Base-by-base conservation (phyloP, 129 eudicot genomes). In the Artemisia annua region DNA sequence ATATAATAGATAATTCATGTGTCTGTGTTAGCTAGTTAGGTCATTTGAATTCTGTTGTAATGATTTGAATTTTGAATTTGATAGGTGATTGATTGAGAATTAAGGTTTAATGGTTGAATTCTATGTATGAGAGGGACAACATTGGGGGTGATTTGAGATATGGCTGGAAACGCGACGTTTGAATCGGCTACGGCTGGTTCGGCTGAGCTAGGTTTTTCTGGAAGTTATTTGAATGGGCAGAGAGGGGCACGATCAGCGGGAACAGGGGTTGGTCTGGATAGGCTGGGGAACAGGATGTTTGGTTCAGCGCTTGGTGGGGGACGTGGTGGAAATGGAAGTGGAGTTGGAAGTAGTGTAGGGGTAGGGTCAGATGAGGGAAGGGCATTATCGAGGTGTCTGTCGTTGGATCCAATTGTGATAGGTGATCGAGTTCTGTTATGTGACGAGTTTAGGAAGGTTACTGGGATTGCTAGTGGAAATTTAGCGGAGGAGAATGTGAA, bases 111-210 rank as follows among this genome's bases (percentile, higher is more conserved):
- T 16, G 72, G 72, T 22, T 63, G 46, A 39, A 55, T 61, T 77
- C 11, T 11, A 61, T 69, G 11, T 35, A 62, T 22, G 75, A 52
- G 48, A 49, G 71, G 46, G 79, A 39, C 57, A 28, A 48, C 68
- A 48, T 14, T 62, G 15, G 26, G 39, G 61, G 46, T 68, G 75
- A 12, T 59, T 78, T 69, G 71, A 35, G 66, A 56, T 28, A 91
- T 91, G 97, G 90, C 87, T 56, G 97, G 96, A 69, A 84, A 76
- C 66, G 69, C 85, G 7, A 79, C 85, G 75, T 88, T 82, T 71
- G 92, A 91, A 69, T 78, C 83, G 39, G 69, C 77, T 77, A 82
- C 97, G 12, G 75, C 83, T 62, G 86, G 92, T 81, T 76, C 74
- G 2, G 86, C 92, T 5, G 96, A 91, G 32, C 73, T 81, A 11